phyloP scores from a whole-genome alignment of 495 filamentous ascomycete genomes.

The Penicillium pancosmium region DNA sequence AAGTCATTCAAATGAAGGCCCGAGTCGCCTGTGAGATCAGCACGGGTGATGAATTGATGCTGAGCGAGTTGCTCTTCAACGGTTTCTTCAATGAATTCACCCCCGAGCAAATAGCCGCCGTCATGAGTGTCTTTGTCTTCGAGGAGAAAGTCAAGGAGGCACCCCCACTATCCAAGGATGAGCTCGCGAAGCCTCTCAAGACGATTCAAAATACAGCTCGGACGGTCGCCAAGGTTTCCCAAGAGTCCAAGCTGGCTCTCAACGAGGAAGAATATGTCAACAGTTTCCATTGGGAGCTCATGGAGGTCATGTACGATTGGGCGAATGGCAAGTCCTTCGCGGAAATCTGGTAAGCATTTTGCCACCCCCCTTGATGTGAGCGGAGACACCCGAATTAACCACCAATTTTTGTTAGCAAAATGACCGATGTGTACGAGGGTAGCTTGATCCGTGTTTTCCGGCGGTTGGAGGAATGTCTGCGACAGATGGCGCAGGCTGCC shows the following conservation, averaged over 20 bases:
- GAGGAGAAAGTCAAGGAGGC: constrained; percentile 86
- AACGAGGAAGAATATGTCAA: constrained; percentile 92
- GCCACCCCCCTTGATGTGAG: constrained; percentile 4
- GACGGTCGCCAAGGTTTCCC: constrained; percentile 85
- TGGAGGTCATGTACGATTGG: constrained; percentile 96
- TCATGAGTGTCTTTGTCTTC: constrained; percentile 91
- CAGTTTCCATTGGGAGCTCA: constrained; percentile 87
- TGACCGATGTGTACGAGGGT: constrained; percentile 97
- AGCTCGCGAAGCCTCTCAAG: constrained; percentile 80
- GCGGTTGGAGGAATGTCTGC: constrained; percentile 89
- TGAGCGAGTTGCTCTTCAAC: constrained; percentile 93
- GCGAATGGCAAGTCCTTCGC: constrained; percentile 88
- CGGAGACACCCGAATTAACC: constrained; percentile 6
- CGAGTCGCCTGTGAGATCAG: constrained; percentile 97
- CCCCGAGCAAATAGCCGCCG: constrained; percentile 81
- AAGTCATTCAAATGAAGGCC: constrained; percentile 94
- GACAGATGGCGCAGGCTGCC: constrained; percentile 94
- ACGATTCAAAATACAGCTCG: constrained; percentile 84
- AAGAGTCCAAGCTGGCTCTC: constrained; percentile 86
- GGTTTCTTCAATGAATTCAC: constrained; percentile 95
- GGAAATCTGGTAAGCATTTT: constrained; percentile 82
- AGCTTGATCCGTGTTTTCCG: constrained; percentile 95
- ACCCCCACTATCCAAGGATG: constrained; percentile 66
- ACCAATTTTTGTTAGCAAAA: constrained; percentile 63
- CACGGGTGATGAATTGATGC: constrained; percentile 86